Evolutionary conservation across 2,329 filamentous ascomycete species (phyloP).

Genomic region (Metarhizium humberi): DNA sequence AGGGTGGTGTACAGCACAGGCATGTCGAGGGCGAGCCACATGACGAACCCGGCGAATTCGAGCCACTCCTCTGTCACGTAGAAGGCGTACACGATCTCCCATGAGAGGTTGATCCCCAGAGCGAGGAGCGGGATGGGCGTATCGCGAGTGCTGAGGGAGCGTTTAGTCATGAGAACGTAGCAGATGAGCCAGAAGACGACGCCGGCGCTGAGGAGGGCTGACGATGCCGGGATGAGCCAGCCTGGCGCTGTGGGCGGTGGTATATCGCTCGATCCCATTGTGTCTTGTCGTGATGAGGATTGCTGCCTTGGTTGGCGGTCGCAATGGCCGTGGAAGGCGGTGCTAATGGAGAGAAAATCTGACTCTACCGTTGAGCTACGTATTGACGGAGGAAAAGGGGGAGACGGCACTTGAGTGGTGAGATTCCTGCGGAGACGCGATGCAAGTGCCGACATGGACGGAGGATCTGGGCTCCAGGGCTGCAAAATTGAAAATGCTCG

Average conservation of each 20-base stretch:
- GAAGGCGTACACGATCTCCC: constrained; percentile 41
- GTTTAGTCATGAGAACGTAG: constrained; percentile 38
- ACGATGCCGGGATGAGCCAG: constrained; percentile 29
- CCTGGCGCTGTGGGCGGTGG: constrained; percentile 23
- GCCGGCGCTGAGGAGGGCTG: constrained; percentile 24
- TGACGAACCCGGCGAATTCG: constrained; percentile 32
- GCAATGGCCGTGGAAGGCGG: not conserved
- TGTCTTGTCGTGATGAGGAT: not conserved
- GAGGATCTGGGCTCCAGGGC: too few relatives aligned
- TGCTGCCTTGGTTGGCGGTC: not conserved
- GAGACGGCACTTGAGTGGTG: too few relatives aligned
- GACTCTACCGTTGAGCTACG: too few relatives aligned
- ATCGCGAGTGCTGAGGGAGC: constrained; percentile 34
- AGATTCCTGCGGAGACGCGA: too few relatives aligned
- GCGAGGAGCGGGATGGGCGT: constrained; percentile 41
- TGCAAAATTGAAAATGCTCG: too few relatives aligned
- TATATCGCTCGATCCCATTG: constrained; percentile 30
- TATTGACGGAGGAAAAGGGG: too few relatives aligned
- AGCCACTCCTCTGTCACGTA: constrained; percentile 33
- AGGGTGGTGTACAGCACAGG: constrained; percentile 36
- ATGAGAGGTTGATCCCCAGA: constrained; percentile 39
- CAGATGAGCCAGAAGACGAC: constrained; percentile 30
- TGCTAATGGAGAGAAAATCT: too few relatives aligned
- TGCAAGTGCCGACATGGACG: too few relatives aligned
- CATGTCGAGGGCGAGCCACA: constrained; percentile 41